Percentiles rank a stretch among this genome's conserved stretches.
Evolutionary conservation across 2,329 filamentous ascomycete genomes (phyloP).

Genomic region (Raffaelea arxii): DNA sequence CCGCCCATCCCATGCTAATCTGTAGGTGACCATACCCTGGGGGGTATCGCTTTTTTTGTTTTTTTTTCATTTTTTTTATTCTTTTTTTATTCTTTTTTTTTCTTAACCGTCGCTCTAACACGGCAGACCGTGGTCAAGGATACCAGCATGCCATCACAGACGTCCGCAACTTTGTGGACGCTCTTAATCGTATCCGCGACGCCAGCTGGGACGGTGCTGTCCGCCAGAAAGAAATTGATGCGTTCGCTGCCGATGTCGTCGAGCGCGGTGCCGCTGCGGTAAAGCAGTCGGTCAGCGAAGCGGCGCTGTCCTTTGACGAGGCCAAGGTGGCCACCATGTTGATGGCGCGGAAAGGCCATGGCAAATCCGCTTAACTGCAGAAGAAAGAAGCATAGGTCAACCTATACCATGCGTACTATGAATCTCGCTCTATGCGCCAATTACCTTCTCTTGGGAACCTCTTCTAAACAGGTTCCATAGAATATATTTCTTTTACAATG

Average conservation of each 20-base stretch:
- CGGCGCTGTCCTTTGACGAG: conserved; percentile 21
- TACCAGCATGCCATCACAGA: conserved; percentile 33
- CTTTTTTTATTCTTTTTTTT: no score
- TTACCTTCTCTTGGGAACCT: no score
- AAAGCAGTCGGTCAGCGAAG: conserved; percentile 22
- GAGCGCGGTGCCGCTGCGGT: conserved; percentile 24
- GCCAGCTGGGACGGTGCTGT: conserved; percentile 8
- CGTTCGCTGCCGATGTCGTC: conserved; percentile 23
- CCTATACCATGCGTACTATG: no score
- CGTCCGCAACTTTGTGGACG: conserved; percentile 25
- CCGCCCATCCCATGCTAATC: conserved; percentile 34
- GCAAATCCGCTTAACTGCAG: conserved; percentile 12
- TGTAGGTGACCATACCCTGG: no score
- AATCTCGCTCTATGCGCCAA: no score
- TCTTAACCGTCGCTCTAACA: no score
- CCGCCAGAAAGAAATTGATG: conserved; percentile 14
- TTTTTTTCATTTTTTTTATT: no score
- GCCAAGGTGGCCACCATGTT: conserved; percentile 20
- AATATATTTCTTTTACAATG: no score
- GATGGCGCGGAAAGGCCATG: conserved; percentile 21
- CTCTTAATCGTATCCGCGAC: conserved; percentile 16
- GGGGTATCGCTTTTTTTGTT: no score
- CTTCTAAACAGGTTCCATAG: no score
- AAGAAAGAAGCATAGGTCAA: no score
- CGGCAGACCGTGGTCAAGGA: conserved; percentile 35